Evolutionary conservation across 257 asterid genomes (phyloP), one percentile per base, ranked within the genome.

Genomic region (Anisodus acutangulus): DNA sequence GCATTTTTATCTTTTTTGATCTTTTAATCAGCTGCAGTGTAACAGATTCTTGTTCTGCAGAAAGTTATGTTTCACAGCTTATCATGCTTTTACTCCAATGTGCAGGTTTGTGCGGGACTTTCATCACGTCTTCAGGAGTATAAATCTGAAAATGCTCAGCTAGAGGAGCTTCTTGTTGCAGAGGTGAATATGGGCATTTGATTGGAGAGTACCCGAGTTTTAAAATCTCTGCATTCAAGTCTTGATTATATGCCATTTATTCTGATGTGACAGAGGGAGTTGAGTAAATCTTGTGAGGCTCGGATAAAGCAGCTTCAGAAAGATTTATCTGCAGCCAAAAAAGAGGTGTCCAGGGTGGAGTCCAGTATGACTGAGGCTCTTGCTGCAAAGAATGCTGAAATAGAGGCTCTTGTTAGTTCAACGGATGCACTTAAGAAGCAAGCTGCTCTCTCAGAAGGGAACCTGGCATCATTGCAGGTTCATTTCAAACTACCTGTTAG

Each of bases 51-150:
- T 78, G 81, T 53, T 82, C 26, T 78, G 83, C 84, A 9, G 79
- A 13, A 45, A 60, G 5, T 45, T 81, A 12, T 10, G 37, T 31
- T 78, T 88, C 81, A 4, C 11, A 22, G 13, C 37, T 49, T 67
- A 60, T 83, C 81, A 51, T 41, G 45, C 51, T 60, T 58, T 82
- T 54, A 82, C 85, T 82, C 53, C 35, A 82, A 49, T 55, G 63
- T 72, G 84, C 92, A 97, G 98, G 97, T 97, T 85, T 97, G 99
- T 88, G 98, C 99, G 71, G 99, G 99, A 83, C 98, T 97, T 83
- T 97, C 99, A 82, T 91, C 98, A 71, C 99, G 99, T 85, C 93
- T 97, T 79, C 98, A 97, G 89, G 99, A 97, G 90, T 93, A 93
- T 87, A 97, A 97, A 91, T 97, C 98, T 85, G 98, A 97, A 93